These are phyloP conservation scores for Croton laevigatus DNA, from an alignment of 441 rosid genomes.

Conservation along the genomic window DNA sequence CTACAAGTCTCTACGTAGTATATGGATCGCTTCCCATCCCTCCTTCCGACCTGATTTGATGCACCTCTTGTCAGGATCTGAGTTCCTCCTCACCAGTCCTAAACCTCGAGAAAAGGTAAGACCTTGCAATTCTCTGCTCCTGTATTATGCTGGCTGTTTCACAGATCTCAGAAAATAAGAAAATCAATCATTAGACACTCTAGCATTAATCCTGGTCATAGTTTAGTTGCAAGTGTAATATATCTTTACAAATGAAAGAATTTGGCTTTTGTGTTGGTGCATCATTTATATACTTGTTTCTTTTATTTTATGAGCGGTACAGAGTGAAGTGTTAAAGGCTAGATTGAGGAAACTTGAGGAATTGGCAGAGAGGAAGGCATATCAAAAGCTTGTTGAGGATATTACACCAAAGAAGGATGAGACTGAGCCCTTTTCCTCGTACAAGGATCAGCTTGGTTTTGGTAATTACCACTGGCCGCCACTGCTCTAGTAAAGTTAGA, in stretches of 20 bases:
- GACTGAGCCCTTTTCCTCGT: constrained; percentile 84
- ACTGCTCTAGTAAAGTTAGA: neutral
- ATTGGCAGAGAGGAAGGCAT: constrained; percentile 74
- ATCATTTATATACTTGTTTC: neutral
- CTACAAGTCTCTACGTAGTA: constrained; percentile 56
- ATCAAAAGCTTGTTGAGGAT: constrained; percentile 85
- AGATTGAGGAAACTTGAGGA: constrained; percentile 71
- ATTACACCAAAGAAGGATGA: constrained; percentile 53
- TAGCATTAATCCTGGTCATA: no score
- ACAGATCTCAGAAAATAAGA: neutral
- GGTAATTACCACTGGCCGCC: constrained; percentile 36
- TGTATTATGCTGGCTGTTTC: constrained; percentile 9
- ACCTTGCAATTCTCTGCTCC: neutral
- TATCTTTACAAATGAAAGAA: no score
- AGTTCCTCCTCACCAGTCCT: constrained; percentile 59
- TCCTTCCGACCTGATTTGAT: constrained; percentile 47
- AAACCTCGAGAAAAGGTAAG: constrained; percentile 80
- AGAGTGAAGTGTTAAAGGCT: constrained; percentile 78
- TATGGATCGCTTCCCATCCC: constrained; percentile 54
- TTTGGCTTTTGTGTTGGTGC: neutral
- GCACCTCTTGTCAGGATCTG: constrained; percentile 52
- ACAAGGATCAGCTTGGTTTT: constrained; percentile 95
- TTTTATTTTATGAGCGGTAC: neutral
- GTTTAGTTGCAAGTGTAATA: no score
- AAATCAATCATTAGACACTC: neutral